These are phyloP conservation scores for Malbranchea cinnamomea DNA, from an alignment of 2,329 filamentous ascomycete genomes.

Conservation along the genomic window DNA sequence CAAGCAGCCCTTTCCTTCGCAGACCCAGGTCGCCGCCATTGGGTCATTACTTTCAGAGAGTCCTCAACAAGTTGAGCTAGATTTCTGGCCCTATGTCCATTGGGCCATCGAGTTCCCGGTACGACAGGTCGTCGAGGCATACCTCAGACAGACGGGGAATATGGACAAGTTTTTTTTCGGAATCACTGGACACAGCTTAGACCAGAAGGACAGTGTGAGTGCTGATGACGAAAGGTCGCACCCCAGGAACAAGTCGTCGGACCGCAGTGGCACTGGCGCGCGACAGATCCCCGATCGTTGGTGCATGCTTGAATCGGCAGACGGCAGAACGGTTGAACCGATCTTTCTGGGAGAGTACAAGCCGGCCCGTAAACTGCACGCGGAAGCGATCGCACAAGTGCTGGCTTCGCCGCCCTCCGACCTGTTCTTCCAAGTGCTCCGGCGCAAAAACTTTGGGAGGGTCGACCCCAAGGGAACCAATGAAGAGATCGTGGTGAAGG, in stretches of 20 bases:
- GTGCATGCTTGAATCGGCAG: background rate
- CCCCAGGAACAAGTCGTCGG: too few species aligned
- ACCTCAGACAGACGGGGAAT: background rate
- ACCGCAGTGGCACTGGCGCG: too few species aligned
- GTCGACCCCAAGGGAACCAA: conserved; percentile 2
- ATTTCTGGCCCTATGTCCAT: conserved; percentile 2
- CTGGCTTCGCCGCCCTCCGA: background rate
- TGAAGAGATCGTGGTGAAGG: conserved; percentile 2
- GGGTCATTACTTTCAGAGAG: background rate
- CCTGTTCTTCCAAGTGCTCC: conserved; percentile 1
- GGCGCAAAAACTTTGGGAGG: conserved; percentile 1
- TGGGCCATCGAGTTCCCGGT: conserved; percentile 1
- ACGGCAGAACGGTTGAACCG: background rate
- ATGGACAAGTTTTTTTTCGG: background rate
- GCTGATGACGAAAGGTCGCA: background rate
- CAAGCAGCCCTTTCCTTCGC: background rate
- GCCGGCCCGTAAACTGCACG: background rate
- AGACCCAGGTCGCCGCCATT: background rate
- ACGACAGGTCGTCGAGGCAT: background rate
- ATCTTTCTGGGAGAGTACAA: conserved; percentile 1
- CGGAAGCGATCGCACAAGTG: too few species aligned
- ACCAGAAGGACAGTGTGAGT: background rate
- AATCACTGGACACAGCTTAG: conserved; percentile 1
- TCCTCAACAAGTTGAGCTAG: conserved; percentile 1
- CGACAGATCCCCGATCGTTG: conserved; percentile 3